Base-by-base conservation (phyloP, 257 asterid species). In the Prunella vulgaris region DNA sequence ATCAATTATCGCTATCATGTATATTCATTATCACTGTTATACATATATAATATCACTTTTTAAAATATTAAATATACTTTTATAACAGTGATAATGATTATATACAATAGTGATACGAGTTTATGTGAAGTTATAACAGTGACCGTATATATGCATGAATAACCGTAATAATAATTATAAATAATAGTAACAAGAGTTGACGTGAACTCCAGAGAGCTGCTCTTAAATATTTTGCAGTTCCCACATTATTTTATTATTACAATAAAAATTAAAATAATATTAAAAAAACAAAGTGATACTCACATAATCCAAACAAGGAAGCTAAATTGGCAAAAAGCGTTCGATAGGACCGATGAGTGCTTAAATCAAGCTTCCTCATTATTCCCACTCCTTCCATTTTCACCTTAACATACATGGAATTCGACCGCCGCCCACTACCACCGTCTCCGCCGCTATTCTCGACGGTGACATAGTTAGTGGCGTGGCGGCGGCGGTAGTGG, bases 321-420 rank as follows among this genome's bases (percentile, higher is more conserved):
- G 82, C n/a, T 72, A 89, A 80, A 51, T 78, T 71, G 57, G 68
- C 57, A 9, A 57, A 61, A 37, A 87, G 86, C 0, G 85, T 37
- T 32, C 60, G 79, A 70, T 70, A 72, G 53, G 87, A 86, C 5
- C 44, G 77, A 62, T 83, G 77, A 28, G 12, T 53, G 32, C 69
- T 77, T 1, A 89, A 40, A 69, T 89, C 85, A 60, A 89, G 64
- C 73, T 89, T 89, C 59, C 96, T 87, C 14, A 79, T 83, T 40
- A 89, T 87, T 56, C 90, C 96, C 10, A 85, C 73, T 3, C 96
- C 94, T 42, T 89, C 94, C 94, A 89, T 89, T 72, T 83, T 86
- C 78, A 86, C 96, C 66, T 89, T 89, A 60, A 89, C 90, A 15
- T 71, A 82, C 82, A 24, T 67, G 3, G 82, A 83, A 18, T 61